A percentile compares a stretch with the other conserved stretches of the same genome.
These are phyloP conservation scores for Hordeum pubiflorum DNA, from an alignment of 202 grass and related monocot genomes.

Conservation along the genomic window DNA sequence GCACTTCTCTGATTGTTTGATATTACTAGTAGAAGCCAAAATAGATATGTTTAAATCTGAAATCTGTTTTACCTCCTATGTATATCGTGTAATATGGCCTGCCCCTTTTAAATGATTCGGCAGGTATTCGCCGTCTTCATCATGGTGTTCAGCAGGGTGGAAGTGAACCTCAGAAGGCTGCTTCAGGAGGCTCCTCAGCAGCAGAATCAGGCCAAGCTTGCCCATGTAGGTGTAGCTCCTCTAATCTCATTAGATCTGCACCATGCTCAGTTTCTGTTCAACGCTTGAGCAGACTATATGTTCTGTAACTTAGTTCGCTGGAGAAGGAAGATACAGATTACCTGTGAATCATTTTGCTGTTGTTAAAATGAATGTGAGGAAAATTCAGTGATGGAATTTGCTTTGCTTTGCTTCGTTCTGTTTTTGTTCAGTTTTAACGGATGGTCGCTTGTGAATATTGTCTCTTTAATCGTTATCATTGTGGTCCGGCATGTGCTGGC, in stretches of 20 bases:
- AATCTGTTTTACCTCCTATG: not conserved
- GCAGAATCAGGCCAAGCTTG: conserved; percentile 72
- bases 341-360: not conserved
- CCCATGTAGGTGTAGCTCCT: conserved; percentile 46
- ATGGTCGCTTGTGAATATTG: not conserved
- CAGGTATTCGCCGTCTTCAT: not conserved
- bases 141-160: conserved; percentile 73
- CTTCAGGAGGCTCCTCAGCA: conserved; percentile 65
- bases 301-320: not conserved
- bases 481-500: not conserved
- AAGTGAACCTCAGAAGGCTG: conserved; percentile 80
- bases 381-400: not conserved
- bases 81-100: not conserved
- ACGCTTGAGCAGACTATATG: too few species aligned
- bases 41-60: too few species aligned
- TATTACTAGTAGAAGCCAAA: too few species aligned
- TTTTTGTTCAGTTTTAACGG: not conserved
- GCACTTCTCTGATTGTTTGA: too few species aligned
- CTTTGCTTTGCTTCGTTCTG: not conserved
- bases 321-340: not conserved
- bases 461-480: not conserved
- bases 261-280: not conserved
- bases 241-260: not conserved
- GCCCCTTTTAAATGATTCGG: not conserved
- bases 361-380: not conserved